Percentiles rank a stretch among this genome's conserved stretches.
Evolutionary conservation across 1,139 yeast genomes (phyloP).

Genomic region (Diutina siamensis): DNA sequence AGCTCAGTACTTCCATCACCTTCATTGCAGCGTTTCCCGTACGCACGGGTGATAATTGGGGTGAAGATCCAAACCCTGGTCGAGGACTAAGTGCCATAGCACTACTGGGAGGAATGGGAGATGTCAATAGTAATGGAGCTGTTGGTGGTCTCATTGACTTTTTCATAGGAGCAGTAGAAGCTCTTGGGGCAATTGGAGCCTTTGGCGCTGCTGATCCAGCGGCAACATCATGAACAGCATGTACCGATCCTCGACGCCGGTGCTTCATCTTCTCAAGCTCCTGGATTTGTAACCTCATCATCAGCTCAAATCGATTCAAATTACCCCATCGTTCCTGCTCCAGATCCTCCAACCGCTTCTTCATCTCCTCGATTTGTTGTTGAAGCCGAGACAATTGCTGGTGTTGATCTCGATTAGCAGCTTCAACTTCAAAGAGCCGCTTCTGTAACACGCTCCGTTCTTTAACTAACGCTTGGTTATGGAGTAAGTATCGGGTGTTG

Average conservation of each 20-base stretch:
- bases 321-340: not conserved
- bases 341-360: not conserved
- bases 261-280: conserved; percentile 2
- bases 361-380: not conserved
- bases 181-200: too few relatives aligned
- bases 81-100: conserved; percentile 1
- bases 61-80: not conserved
- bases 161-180: not conserved
- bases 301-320: conserved; percentile 2
- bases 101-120: not conserved
- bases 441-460: not conserved
- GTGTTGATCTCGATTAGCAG: not conserved
- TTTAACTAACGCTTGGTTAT: conserved; percentile 5
- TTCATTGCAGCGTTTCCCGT: not conserved
- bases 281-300: not conserved
- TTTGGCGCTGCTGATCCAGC: too few relatives aligned
- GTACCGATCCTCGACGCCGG: not conserved
- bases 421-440: not conserved
- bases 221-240: not conserved
- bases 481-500: conserved; percentile 3
- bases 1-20: conserved; percentile 1
- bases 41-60: not conserved
- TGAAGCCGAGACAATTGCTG: not conserved
- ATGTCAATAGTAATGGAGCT: not conserved
- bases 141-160: not conserved